Evolutionary conservation across 1,284 basidiomycete genomes (phyloP).

Genomic region (Sparassis latifolia): DNA sequence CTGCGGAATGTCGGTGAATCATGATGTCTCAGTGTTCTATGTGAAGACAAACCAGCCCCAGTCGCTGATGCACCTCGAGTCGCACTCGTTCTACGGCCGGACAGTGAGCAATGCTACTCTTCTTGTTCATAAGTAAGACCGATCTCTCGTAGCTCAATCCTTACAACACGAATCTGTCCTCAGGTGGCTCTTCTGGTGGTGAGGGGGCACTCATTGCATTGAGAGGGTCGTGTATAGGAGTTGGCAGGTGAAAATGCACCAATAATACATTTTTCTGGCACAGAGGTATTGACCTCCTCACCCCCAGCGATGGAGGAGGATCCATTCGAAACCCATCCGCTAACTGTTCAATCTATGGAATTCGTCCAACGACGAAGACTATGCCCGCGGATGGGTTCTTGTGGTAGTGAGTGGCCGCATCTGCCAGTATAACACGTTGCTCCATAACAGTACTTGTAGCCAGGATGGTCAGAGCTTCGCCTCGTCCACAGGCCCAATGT

Average conservation of each 20-base stretch:
- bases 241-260: slow-evolving; percentile 53
- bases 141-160: slow-evolving; percentile 30
- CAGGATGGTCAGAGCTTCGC: not conserved
- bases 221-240: slow-evolving; percentile 48
- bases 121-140: not conserved
- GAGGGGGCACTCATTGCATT: slow-evolving; percentile 58
- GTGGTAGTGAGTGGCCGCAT: slow-evolving; percentile 49
- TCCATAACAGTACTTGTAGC: not conserved
- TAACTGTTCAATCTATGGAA: slow-evolving; percentile 47
- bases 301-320: slow-evolving; percentile 10
- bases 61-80: slow-evolving; percentile 33
- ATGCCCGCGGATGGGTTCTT: slow-evolving; percentile 43
- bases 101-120: slow-evolving; percentile 14
- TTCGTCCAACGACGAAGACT: slow-evolving; percentile 45
- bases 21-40: slow-evolving; percentile 31
- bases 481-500: not conserved
- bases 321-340: slow-evolving; percentile 34
- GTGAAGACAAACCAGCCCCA: slow-evolving; percentile 44
- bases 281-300: slow-evolving; percentile 11
- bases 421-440: slow-evolving; percentile 24
- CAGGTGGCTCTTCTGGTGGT: slow-evolving; percentile 55
- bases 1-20: not conserved
- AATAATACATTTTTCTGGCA: slow-evolving; percentile 6
- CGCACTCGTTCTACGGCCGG: slow-evolving; percentile 31
- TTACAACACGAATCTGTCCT: slow-evolving; percentile 37